phyloP scores from a whole-genome alignment of 1,284 basidiomycete genomes.

The Ustilago bromivora region DNA sequence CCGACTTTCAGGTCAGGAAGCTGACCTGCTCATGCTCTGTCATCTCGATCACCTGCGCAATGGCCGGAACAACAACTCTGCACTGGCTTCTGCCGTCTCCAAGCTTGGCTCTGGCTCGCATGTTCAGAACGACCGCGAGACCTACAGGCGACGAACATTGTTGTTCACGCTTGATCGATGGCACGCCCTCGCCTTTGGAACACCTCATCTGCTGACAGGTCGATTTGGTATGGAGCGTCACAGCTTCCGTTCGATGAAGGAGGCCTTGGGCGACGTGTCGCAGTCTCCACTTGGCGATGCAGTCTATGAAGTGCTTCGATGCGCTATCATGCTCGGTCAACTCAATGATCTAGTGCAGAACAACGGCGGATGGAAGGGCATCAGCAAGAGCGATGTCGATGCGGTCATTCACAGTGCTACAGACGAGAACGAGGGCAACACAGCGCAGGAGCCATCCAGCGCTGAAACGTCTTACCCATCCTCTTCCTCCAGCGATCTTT shows the following conservation, averaged over 20 bases:
- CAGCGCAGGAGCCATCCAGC: slow-evolving; percentile 7
- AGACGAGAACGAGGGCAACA: slow-evolving; percentile 25
- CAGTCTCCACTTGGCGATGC: slow-evolving; percentile 34
- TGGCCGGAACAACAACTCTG: slow-evolving; percentile 51
- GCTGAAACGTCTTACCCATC: background rate
- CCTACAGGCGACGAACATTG: slow-evolving; percentile 40
- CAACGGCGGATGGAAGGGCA: slow-evolving; percentile 46
- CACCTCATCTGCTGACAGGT: slow-evolving; percentile 42
- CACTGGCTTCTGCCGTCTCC: slow-evolving; percentile 50
- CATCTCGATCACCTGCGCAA: slow-evolving; percentile 50
- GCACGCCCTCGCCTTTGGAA: slow-evolving; percentile 50
- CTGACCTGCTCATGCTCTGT: slow-evolving; percentile 55
- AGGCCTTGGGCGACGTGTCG: slow-evolving; percentile 32
- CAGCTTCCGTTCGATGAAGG: slow-evolving; percentile 45
- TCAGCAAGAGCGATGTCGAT: slow-evolving; percentile 46
- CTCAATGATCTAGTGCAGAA: slow-evolving; percentile 47
- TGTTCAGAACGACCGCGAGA: slow-evolving; percentile 31
- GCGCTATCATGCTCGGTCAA: slow-evolving; percentile 49
- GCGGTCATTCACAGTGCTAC: slow-evolving; percentile 45
- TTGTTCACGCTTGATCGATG: slow-evolving; percentile 56
- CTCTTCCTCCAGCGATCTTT: slow-evolving; percentile 10
- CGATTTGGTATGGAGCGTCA: slow-evolving; percentile 46
- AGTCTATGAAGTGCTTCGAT: slow-evolving; percentile 45
- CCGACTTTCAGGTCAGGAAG: slow-evolving; percentile 42
- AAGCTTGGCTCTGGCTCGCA: slow-evolving; percentile 44